Conservation (phyloP, 208 protist genomes). For the Wallacemonas collosoma region DNA sequence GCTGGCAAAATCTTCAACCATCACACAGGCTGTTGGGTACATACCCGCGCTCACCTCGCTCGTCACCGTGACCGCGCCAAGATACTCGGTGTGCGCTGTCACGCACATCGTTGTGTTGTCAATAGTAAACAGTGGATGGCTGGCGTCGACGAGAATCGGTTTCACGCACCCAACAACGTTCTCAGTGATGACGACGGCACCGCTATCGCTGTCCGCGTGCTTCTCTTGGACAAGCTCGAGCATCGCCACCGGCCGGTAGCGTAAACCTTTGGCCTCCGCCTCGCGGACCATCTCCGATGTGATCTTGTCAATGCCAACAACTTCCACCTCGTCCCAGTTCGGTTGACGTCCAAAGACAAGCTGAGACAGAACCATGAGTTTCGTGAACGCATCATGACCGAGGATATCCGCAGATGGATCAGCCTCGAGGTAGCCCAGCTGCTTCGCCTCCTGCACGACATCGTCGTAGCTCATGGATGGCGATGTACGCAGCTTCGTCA, state of each 20-base stretch:
- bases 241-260: slow-evolving; percentile 38
- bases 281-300: slow-evolving; percentile 28
- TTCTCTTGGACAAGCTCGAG: slow-evolving; percentile 19
- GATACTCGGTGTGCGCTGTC: slow-evolving; percentile 37
- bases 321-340: slow-evolving; percentile 25
- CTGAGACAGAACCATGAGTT: slow-evolving; percentile 29
- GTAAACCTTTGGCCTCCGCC: slow-evolving; percentile 25
- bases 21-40: slow-evolving; percentile 39
- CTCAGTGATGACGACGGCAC: slow-evolving; percentile 3
- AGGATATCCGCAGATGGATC: slow-evolving; percentile 42
- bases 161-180: slow-evolving; percentile 24
- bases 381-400: slow-evolving; percentile 42
- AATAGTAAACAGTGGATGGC: slow-evolving; percentile 34
- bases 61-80: slow-evolving; percentile 29
- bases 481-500: slow-evolving; percentile 31
- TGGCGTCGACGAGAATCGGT: slow-evolving; percentile 29
- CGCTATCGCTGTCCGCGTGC: background rate
- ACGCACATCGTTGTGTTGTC: slow-evolving; percentile 38
- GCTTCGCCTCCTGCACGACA: slow-evolving; percentile 31
- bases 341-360: slow-evolving; percentile 38
- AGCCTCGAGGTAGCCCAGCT: slow-evolving; percentile 44
- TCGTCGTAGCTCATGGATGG: slow-evolving; percentile 29
- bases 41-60: slow-evolving; percentile 32
- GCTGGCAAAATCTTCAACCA: slow-evolving; percentile 45
- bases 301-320: slow-evolving; percentile 38